Base-by-base conservation (phyloP, 2,329 filamentous ascomycete genomes). In the Curvularia sp. region DNA sequence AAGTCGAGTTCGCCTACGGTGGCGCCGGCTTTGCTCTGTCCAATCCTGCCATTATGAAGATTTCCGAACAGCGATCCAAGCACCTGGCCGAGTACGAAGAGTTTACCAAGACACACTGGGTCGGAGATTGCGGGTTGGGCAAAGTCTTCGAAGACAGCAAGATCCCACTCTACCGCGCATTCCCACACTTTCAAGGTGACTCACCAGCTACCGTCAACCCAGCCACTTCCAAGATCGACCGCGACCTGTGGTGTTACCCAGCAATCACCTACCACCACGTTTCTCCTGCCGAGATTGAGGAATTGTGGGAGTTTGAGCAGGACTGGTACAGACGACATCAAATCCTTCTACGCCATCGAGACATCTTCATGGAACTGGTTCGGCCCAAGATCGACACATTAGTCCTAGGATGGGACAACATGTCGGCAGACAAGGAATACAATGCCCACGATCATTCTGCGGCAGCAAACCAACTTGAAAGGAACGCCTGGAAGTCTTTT, bases 181-280 rank as follows among this genome's bases (percentile, higher is more conserved):
- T 77, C 61, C 81, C 81, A 0, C 78, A 81, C 61, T 73, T 82
- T 44, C 81, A 82, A 61, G 77, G 79, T 53, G 79, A 81, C 59
- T 78, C 77, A 5, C 78, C 78, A 5, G 74, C 75, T 28, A 77
- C 77, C 0, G 65, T 82, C 51, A 74, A 80, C 52, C 81, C 75
- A 0, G 68, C 73, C 4, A 61, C 62, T 15, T 60, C 44, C 48
- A 77, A 77, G 55, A 71, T 76, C 61, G 72, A 74, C 46, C 66
- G 74, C 22, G 69, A 70, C 47, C 69, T 80, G 1, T 82, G 80
- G 79, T 82, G 80, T 61, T 71, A 65, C 35, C 78, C 80, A 6
- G 76, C 75, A 7, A 68, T 82, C 3, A 79, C 77, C 5, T 78
- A 76, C 61, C 77, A 79, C 55, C 77, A 78, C 53, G 72, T 79